Conservation (phyloP, 164 flowering plant genomes). For the Pachysandra terminalis region DNA sequence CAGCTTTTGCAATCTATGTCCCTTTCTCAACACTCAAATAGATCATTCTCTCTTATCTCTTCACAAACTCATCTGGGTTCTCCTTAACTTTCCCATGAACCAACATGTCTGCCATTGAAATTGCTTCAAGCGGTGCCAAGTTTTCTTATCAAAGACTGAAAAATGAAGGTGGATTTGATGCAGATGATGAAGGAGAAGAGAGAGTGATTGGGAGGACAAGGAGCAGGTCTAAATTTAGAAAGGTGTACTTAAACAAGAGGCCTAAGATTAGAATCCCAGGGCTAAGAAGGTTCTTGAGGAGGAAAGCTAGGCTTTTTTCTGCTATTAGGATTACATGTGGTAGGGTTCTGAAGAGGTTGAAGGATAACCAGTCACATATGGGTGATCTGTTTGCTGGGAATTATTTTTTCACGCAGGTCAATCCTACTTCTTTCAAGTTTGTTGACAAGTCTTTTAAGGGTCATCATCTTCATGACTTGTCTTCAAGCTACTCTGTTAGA, state of each 20-base stretch:
- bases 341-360: conserved; percentile 26
- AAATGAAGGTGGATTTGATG: conserved; percentile 25
- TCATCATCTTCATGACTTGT: not conserved
- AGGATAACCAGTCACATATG: conserved; percentile 26
- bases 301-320: conserved; percentile 19
- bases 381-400: conserved; percentile 36
- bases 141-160: conserved; percentile 33
- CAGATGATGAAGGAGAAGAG: conserved; percentile 8
- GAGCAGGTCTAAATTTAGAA: conserved; percentile 15
- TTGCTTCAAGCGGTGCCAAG: conserved; percentile 23
- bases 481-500: too few relatives aligned
- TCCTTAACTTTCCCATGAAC: not conserved
- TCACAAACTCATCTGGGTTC: conserved; percentile 6
- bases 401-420: conserved; percentile 29
- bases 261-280: conserved; percentile 21
- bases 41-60: conserved; percentile 1
- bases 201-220: conserved; percentile 12
- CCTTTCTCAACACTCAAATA: not conserved
- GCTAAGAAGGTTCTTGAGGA: conserved; percentile 26
- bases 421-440: conserved; percentile 17
- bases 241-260: conserved; percentile 15
- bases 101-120: conserved; percentile 9
- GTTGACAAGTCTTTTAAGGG: not conserved
- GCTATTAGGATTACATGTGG: conserved; percentile 20
- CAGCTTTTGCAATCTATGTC: not conserved